A percentile compares a stretch with the other conserved stretches of the same genome.
Conservation (phyloP, 106 monocot genomes). For the Cymbidium sinense region DNA sequence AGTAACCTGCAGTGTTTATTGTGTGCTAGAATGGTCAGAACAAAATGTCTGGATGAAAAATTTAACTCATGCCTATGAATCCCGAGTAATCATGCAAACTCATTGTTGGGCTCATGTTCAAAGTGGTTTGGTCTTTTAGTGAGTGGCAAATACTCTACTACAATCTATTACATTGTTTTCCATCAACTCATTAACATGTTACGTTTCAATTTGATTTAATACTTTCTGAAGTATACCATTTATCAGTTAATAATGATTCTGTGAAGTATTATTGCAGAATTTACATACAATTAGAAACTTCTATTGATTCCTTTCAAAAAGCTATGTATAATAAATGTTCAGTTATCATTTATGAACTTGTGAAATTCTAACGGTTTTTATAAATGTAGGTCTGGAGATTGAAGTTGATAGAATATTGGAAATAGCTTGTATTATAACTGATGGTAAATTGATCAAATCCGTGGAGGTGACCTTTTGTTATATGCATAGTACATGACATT, state of each 20-base stretch:
- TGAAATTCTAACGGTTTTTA: not conserved
- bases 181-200: not conserved
- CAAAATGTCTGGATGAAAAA: not conserved
- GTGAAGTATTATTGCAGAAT: not conserved
- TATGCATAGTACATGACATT: not conserved
- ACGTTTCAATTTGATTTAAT: not conserved
- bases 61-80: not conserved
- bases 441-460: slow-evolving; percentile 72
- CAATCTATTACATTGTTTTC: not conserved
- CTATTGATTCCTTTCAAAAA: not conserved
- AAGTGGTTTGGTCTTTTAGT: not conserved
- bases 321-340: not conserved
- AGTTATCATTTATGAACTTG: not conserved
- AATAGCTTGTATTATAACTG: slow-evolving; percentile 95
- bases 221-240: not conserved
- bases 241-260: not conserved
- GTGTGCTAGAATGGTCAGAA: not conserved
- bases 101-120: not conserved
- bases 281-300: not conserved
- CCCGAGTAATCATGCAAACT: not conserved
- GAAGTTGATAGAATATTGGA: slow-evolving; percentile 87
- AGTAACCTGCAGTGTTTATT: not conserved
- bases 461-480: slow-evolving; percentile 51
- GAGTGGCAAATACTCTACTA: not conserved
- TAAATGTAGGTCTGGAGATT: slow-evolving; percentile 64